Evolutionary conservation across 106 monocot genomes (phyloP), one percentile per base, ranked within the genome.

Genomic region (Phalaenopsis aphrodite): DNA sequence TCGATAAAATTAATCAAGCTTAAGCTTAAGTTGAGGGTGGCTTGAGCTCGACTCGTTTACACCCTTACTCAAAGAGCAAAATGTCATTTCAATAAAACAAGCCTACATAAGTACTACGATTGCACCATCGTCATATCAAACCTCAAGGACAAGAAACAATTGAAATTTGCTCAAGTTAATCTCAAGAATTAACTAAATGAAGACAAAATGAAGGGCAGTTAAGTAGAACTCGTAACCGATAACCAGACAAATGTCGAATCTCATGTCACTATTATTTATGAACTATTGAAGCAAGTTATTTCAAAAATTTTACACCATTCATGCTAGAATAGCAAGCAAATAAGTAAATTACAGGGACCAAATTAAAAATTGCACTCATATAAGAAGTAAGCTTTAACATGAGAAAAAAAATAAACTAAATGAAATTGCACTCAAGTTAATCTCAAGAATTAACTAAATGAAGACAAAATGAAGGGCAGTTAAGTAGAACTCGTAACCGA

Each of bases 341-440:
- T 2, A 68, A 38, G 66, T 0, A 18, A 61, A 65, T 69, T 39
- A 69, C 39, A 12, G 39, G 12, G 4, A 5, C 3, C 1, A 69
- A 36, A 69, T 65, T 65, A 69, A 69, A 69, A 38, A 69, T 15
- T 39, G 21, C 37, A 69, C 69, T 69, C 38, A 0, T 37, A 69
- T 38, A 21, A 37, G 38, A 69, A 69, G 39, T 69, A 69, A 39
- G 69, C 1, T 11, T 11, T 38, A 38, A 69, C 36, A 69, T 39
- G 15, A 69, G 69, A 36, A 21, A 39, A 69, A 8, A 77, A 67
- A 69, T 86, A 84, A 69, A 96, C 96, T 30, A 30, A 30, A 30
- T 30, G 30, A 30, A 30, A 30, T 30, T 30, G 30, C 30, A 30
- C 39, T 69, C 37, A 68, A 37, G 7, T 68, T 69, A 69, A 41